Conservation (phyloP, 345 rosid species). For the Euphorbia tirucalli region DNA sequence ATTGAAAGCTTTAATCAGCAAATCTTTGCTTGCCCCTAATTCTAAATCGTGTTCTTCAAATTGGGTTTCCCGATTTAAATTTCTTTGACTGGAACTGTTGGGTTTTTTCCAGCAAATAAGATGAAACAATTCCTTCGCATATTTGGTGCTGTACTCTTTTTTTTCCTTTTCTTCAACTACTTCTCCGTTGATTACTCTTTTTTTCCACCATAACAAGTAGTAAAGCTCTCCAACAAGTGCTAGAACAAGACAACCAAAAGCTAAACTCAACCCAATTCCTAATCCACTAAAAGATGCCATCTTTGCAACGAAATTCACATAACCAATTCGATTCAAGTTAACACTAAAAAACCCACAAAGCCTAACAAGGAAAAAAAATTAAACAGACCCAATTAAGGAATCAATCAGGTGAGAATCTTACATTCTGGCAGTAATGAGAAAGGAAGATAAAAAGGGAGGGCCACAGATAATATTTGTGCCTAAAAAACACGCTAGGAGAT, state of each 20-base stretch:
- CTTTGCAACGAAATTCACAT: conserved; percentile 44
- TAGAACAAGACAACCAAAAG: conserved; percentile 65
- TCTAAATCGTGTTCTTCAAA: conserved; percentile 47
- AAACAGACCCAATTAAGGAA: conserved; percentile 2
- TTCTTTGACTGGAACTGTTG: no score
- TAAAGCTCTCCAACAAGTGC: conserved; percentile 70
- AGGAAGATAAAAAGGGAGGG: neutral
- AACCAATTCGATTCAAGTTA: conserved; percentile 23
- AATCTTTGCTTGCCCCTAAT: conserved; percentile 55
- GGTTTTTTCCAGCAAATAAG: conserved; percentile 60
- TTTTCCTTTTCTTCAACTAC: conserved; percentile 24
- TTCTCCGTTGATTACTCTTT: conserved; percentile 39
- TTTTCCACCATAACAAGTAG: conserved; percentile 86
- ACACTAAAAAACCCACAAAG: neutral
- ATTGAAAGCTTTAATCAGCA: conserved; percentile 44
- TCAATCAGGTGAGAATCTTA: conserved; percentile 15
- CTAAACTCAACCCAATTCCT: conserved; percentile 66
- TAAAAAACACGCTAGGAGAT: conserved; percentile 21
- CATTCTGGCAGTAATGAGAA: conserved; percentile 19
- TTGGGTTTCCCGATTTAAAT: conserved; percentile 22
- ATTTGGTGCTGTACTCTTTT: conserved; percentile 40
- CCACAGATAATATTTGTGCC: conserved; percentile 17
- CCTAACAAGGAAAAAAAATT: neutral
- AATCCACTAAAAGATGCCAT: conserved; percentile 66
- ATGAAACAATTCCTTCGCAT: conserved; percentile 59